phyloP scores from a whole-genome alignment of 202 grass and related monocot genomes.

The Schoenoplectus tabernaemontani region DNA sequence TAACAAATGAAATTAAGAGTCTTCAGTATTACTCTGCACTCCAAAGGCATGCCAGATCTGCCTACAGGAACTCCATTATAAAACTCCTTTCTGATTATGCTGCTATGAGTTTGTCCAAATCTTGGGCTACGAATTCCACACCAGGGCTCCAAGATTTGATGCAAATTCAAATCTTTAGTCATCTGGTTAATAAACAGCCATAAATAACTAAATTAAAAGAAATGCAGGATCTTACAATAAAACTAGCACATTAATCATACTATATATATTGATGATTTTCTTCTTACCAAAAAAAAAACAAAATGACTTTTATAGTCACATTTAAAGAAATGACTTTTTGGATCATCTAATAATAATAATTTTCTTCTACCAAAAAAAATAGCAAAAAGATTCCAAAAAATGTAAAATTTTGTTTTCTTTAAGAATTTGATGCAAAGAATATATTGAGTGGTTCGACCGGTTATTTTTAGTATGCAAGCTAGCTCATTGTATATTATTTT shows the following conservation, averaged over 20 bases:
- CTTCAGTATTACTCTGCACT: constrained; percentile 53
- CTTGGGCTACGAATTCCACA: constrained; percentile 44
- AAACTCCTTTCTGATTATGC: background rate
- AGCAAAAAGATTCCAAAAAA: too few relatives aligned
- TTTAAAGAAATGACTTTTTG: too few relatives aligned
- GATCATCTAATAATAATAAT: too few relatives aligned
- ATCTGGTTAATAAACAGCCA: background rate
- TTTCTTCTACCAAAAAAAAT: too few relatives aligned
- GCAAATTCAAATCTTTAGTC: constrained; percentile 12
- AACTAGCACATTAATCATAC: too few relatives aligned
- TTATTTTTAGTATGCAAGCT: too few relatives aligned
- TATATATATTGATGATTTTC: too few relatives aligned
- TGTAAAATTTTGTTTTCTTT: too few relatives aligned
- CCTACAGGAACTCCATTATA: background rate
- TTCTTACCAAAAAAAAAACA: too few relatives aligned
- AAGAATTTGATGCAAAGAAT: too few relatives aligned
- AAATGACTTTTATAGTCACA: too few relatives aligned
- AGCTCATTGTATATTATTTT: background rate
- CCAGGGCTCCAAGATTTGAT: constrained; percentile 43
- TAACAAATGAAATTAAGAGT: background rate
- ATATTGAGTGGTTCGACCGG: too few relatives aligned
- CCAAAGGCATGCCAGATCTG: constrained; percentile 30
- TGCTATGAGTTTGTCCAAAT: background rate
- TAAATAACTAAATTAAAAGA: background rate
- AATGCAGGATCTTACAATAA: background rate